phyloP scores from a whole-genome alignment of 495 filamentous ascomycete species.

The Trichoderma orchidacearum region DNA sequence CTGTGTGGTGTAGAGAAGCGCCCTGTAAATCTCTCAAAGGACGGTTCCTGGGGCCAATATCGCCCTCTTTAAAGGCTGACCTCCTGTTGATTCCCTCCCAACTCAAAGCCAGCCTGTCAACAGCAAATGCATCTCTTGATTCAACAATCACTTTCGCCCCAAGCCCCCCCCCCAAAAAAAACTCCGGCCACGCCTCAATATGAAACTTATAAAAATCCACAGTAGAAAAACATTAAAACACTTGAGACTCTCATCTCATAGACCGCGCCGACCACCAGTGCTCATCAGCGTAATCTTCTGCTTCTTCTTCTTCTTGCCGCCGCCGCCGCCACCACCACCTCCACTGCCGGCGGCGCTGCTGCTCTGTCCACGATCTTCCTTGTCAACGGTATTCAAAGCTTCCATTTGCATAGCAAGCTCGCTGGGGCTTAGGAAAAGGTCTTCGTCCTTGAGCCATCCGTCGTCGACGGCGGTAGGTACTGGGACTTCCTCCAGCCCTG shows the following conservation, averaged over 20 bases:
- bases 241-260: background rate
- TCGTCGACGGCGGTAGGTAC: slow-evolving; percentile 38
- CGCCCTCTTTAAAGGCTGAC: too few species aligned
- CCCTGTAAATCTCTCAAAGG: background rate
- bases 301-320: slow-evolving; percentile 72
- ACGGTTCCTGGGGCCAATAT: too few species aligned
- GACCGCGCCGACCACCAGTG: slow-evolving; percentile 37
- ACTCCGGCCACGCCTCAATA: too few species aligned
- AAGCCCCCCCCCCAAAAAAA: too few species aligned
- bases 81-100: too few species aligned
- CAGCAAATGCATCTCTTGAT: too few species aligned
- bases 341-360: slow-evolving; percentile 8
- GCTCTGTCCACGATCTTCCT: slow-evolving; percentile 1
- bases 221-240: too few species aligned
- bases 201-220: too few species aligned
- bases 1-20: background rate
- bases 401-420: slow-evolving; percentile 33
- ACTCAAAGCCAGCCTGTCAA: too few species aligned
- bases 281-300: slow-evolving; percentile 96
- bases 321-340: slow-evolving; percentile 12
- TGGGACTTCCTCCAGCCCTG: slow-evolving; percentile 26
- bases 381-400: slow-evolving; percentile 10
- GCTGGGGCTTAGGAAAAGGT: slow-evolving; percentile 17
- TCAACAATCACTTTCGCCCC: too few species aligned
- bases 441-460: slow-evolving; percentile 62